Evolutionary conservation across 2,329 filamentous ascomycete species (phyloP), one percentile per base, ranked within the genome.

Genomic region (Chaetomium sp.): DNA sequence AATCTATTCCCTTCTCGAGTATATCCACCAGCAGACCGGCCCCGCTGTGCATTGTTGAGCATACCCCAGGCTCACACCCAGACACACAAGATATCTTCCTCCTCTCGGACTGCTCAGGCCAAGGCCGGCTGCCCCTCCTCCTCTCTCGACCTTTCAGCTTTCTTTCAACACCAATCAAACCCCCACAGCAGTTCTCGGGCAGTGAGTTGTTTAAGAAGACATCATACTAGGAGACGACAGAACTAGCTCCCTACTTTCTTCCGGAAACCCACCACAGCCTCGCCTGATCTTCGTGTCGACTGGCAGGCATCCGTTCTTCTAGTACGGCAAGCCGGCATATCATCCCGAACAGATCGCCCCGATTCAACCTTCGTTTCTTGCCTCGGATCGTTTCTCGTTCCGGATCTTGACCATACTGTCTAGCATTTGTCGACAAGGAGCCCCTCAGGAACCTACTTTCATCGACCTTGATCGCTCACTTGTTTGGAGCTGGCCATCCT

Each of bases 31-130:
- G 68, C 67, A 69, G 68, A 70, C 67, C 67, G 66, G 70, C 69
- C 71, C 73, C 72, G 71, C 72, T 62, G 68, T 66, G 65, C 63
- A 69, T 70, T 67, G 61, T 68, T 69, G 67, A 67, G 69, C 67
- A 64, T 64, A 62, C 69, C 67, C 27, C 61, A 66, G 19, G 19
- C 19, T 27, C 19, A 27, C 19, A 27, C 19, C 19, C 19, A 68
- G 68, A 70, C 42, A 71, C 73, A 73, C 69, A 70, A 66, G 65
- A 65, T 63, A 64, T 62, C 61, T 49, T 62, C 61, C 60, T 65
- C 50, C 60, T 65, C 51, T 61, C 61, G 62, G 62, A 53, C 61
- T 60, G 59, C 58, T 57, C 59, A 59, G 56, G 59, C 61, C 52
- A 57, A 59, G 58, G 50, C 58, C 50, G 12, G 37, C 8, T 53